Percentiles rank a stretch among this genome's conserved stretches.
These are phyloP conservation scores for Fusarium sp. DNA, from an alignment of 2,329 filamentous ascomycete genomes.

Conservation along the genomic window DNA sequence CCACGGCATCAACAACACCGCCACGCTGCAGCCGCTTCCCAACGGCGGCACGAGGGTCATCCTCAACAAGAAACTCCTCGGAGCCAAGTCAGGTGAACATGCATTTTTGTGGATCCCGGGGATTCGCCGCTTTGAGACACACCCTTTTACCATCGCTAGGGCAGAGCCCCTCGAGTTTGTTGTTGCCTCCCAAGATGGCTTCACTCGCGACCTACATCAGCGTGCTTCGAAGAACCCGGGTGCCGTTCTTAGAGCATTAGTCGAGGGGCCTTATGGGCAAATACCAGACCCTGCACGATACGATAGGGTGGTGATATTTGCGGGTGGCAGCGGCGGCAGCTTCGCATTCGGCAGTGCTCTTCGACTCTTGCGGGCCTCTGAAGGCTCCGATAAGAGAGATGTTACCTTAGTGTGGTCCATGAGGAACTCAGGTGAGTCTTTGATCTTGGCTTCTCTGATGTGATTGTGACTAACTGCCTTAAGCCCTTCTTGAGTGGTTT, in stretches of 20 bases:
- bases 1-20: conserved; percentile 62
- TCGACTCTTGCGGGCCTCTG: not conserved
- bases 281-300: not conserved
- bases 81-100: not conserved
- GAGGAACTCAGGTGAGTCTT: not conserved
- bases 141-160: not conserved
- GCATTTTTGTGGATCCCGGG: not conserved
- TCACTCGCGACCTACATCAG: not conserved
- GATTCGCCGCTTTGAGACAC: not conserved
- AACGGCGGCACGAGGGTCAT: conserved; percentile 64
- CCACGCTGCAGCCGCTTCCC: conserved; percentile 62
- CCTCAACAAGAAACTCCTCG: conserved; percentile 47
- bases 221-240: not conserved
- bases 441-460: not conserved
- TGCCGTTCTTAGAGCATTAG: not conserved
- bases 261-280: not conserved
- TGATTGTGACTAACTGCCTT: not conserved
- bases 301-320: not conserved
- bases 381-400: not conserved
- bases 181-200: not conserved
- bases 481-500: not conserved
- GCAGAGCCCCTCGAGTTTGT: not conserved
- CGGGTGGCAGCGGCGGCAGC: not conserved
- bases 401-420: not conserved
- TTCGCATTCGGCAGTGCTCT: not conserved